A percentile compares a stretch with the other conserved stretches of the same genome.
These are phyloP conservation scores for Agaricus subrufescens DNA, from an alignment of 768 basidiomycete species.

Conservation along the genomic window DNA sequence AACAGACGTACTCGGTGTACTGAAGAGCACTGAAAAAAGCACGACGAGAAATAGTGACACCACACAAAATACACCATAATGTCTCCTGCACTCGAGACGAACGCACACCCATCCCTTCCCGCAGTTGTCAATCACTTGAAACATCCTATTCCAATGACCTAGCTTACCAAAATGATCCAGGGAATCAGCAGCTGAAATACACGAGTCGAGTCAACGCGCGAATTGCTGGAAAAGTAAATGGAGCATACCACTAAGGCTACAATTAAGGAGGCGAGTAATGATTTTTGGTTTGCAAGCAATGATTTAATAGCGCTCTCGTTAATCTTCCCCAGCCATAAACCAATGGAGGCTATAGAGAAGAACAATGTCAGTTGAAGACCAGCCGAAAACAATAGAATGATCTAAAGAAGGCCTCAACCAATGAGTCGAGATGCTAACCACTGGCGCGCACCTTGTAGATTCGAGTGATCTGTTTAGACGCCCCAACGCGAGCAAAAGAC, in stretches of 20 bases:
- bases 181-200: slow-evolving; percentile 34
- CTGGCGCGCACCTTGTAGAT: slow-evolving; percentile 38
- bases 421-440: background rate
- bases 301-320: slow-evolving; percentile 27
- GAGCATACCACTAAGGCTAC: slow-evolving; percentile 34
- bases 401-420: slow-evolving; percentile 20
- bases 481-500: slow-evolving; percentile 46
- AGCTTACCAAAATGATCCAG: slow-evolving; percentile 41
- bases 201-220: background rate
- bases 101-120: slow-evolving; percentile 46
- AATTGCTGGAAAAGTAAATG: background rate
- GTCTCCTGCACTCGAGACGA: slow-evolving; percentile 34
- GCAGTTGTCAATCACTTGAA: background rate
- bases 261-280: slow-evolving; percentile 39
- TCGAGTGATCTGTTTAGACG: slow-evolving; percentile 35
- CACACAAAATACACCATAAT: slow-evolving; percentile 33
- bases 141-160: background rate
- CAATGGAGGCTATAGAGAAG: slow-evolving; percentile 41
- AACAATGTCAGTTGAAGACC: slow-evolving; percentile 44
- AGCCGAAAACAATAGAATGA: slow-evolving; percentile 45
- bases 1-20: slow-evolving; percentile 31
- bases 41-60: slow-evolving; percentile 33
- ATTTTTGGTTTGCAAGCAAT: slow-evolving; percentile 25
- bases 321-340: slow-evolving; percentile 47
- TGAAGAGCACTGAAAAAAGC: slow-evolving; percentile 39